These are phyloP conservation scores for Aristolochia fimbriata DNA, from an alignment of 164 flowering plant genomes.

Conservation along the genomic window DNA sequence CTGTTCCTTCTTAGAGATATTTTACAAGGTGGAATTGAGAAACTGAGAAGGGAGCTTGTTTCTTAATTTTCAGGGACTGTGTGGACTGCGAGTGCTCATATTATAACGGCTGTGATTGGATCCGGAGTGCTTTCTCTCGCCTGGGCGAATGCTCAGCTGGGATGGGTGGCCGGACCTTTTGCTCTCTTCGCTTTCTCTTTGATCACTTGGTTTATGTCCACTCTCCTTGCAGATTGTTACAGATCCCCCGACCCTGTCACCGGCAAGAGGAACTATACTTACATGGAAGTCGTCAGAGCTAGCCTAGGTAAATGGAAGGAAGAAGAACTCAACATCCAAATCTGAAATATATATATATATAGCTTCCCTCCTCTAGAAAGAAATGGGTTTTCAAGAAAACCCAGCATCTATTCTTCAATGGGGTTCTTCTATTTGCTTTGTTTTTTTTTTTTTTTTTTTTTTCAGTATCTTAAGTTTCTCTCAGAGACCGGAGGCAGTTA, in stretches of 20 bases:
- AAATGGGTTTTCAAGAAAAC: too few relatives aligned
- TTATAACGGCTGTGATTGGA: slow-evolving; percentile 94
- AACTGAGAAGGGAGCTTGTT: not conserved
- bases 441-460: too few relatives aligned
- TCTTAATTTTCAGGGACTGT: slow-evolving; percentile 45
- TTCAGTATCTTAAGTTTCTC: too few relatives aligned
- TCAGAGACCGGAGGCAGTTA: too few relatives aligned
- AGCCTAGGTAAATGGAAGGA: slow-evolving; percentile 43
- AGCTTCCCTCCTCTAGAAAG: too few relatives aligned
- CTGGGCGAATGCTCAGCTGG: slow-evolving; percentile 92
- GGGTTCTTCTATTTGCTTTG: too few relatives aligned
- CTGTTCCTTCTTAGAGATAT: not conserved
- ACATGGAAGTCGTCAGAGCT: slow-evolving; percentile 78
- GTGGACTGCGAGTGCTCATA: slow-evolving; percentile 92
- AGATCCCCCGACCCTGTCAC: slow-evolving; percentile 72
- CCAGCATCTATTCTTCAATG: too few relatives aligned
- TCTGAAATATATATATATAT: too few relatives aligned
- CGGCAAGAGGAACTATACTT: slow-evolving; percentile 80
- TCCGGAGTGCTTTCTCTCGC: slow-evolving; percentile 90
- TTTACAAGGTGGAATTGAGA: not conserved
- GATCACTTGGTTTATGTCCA: slow-evolving; percentile 80
- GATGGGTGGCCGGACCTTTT: slow-evolving; percentile 76
- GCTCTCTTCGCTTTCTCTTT: slow-evolving; percentile 63
- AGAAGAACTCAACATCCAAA: not conserved
- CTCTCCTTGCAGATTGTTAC: slow-evolving; percentile 76